Base-by-base conservation (phyloP, 2,329 filamentous ascomycete species). In the Talaromyces sp. region DNA sequence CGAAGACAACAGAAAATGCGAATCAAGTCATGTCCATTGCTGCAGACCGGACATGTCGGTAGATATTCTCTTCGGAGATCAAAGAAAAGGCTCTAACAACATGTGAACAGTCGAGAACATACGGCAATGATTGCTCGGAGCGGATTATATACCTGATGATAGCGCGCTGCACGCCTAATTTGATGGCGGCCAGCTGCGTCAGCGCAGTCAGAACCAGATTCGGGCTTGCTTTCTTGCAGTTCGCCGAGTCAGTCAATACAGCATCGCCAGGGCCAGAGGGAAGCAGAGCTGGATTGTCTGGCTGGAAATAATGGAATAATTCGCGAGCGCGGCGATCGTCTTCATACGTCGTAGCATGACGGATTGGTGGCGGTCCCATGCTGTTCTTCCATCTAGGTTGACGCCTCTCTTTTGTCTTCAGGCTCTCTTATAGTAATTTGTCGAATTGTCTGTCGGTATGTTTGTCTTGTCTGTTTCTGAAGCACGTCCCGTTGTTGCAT, bases 291-390 rank as follows among this genome's bases (percentile, higher is more conserved):
- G 64, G 68, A 40, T 69, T 68, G 44, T 68, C 67, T 8, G 69
- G 69, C 44, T 70, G 67, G 25, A 70, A 67, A 60, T 70, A 70
- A 40, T 67, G 60, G 63, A 65, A 69, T 63, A 68, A 66, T 63
- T 66, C 69, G 48, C 66, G 67, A 35, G 62, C 63, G 44, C 66
- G 63, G 48, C 58, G 65, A 57, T 64, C 54, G 54, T 56, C 54
- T 11, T 59, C 57, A 16, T 66, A 40, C 31, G 33, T 21, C 11
- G 50, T 23, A n/a, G 28, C 25, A 48, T 48, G 44, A 48, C 14
- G 23, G 12, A n/a, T 7, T 16, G 44, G 12, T 48, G 23, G 44
- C 21, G 44, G 21, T 48, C 6, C 44, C 44, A 48, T 48, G 44
- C 44, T 48, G 21, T 25, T 3, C 14, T 48, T 48, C 44, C 44